phyloP scores from a whole-genome alignment of 441 rosid genomes.

The Jatropha multifida region DNA sequence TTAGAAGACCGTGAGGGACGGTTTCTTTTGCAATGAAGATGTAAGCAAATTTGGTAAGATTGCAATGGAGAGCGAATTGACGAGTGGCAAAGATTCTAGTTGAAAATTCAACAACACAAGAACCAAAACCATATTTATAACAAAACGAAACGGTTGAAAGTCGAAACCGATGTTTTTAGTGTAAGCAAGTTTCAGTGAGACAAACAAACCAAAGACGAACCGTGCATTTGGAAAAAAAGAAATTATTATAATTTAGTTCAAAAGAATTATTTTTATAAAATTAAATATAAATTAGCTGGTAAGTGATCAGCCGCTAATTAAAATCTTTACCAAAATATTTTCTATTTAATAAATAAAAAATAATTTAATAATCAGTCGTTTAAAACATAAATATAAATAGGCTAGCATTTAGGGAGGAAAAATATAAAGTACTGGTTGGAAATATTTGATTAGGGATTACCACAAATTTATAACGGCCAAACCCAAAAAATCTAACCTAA shows the following conservation, averaged over 20 bases:
- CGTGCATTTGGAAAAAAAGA: no score
- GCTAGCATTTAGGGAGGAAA: neutral
- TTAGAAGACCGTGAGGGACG: slow-evolving; percentile 1
- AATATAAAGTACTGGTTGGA: slow-evolving; percentile 23
- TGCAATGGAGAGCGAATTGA: neutral
- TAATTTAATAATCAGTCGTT: no score
- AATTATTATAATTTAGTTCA: no score
- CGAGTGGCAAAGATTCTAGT: slow-evolving; percentile 19
- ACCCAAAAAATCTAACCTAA: neutral
- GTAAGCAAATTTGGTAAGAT: slow-evolving; percentile 15
- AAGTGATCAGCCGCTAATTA: no score
- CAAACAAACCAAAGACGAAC: neutral
- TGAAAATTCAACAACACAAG: neutral
- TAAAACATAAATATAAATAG: neutral
- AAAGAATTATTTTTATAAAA: no score
- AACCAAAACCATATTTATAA: neutral
- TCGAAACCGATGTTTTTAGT: slow-evolving; percentile 14
- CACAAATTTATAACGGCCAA: slow-evolving; percentile 19
- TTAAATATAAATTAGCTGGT: no score
- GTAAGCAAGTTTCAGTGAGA: neutral
- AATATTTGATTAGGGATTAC: slow-evolving; percentile 14
- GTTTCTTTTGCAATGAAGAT: neutral
- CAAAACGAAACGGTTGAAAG: slow-evolving; percentile 18
- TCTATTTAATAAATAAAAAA: no score
- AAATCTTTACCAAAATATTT: no score